phyloP scores from a whole-genome alignment of 345 rosid genomes.

The Salix dunnii region DNA sequence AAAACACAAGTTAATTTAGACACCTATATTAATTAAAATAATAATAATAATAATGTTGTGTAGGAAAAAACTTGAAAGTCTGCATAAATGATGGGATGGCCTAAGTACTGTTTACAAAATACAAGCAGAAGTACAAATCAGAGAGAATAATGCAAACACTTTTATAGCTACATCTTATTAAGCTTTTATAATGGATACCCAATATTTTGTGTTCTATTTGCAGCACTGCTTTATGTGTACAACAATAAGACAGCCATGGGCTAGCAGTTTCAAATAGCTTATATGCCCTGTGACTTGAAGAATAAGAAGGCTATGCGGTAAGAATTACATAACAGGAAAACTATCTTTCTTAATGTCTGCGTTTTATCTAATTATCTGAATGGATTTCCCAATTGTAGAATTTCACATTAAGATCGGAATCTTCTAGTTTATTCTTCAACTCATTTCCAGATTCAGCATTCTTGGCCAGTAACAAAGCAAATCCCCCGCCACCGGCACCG shows the following conservation, averaged over 20 bases:
- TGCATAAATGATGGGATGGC: no score
- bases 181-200: not conserved
- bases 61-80: no score
- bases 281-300: not conserved
- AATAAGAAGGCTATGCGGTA: not conserved
- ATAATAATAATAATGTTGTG: no score
- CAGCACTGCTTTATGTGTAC: not conserved
- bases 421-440: conserved; percentile 47
- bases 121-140: no score
- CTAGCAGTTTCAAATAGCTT: not conserved
- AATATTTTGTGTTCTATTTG: not conserved
- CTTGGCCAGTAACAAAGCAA: conserved; percentile 67
- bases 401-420: conserved; percentile 48
- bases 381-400: conserved; percentile 63
- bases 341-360: not conserved
- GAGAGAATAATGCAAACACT: not conserved
- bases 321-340: not conserved
- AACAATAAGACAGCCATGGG: no score
- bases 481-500: conserved; percentile 98
- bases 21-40: no score
- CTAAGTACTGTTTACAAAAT: no score
- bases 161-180: not conserved
- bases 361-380: conserved; percentile 10
- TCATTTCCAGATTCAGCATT: conserved; percentile 46
- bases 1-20: no score